Percentiles rank a stretch among this genome's conserved stretches.
Conservation (phyloP, 441 rosid species). For the Corymbia calophylla region DNA sequence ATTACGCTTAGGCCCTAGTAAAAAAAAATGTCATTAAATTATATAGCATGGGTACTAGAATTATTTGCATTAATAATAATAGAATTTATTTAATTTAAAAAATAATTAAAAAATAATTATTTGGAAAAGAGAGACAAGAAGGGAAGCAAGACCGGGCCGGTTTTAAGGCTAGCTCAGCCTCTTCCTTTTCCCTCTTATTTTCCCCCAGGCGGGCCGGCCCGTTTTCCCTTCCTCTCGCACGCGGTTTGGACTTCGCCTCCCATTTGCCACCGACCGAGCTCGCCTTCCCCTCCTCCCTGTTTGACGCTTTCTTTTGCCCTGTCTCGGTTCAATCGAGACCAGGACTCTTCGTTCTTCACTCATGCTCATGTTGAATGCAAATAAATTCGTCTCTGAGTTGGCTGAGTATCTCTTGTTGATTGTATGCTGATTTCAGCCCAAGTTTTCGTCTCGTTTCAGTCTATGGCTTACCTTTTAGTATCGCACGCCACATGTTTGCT, state of each 20-base stretch:
- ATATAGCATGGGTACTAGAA: neutral
- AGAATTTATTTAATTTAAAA: too few relatives aligned
- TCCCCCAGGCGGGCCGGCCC: fast-evolving
- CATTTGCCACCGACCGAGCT: too few relatives aligned
- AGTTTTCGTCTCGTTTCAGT: neutral
- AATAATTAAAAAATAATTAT: too few relatives aligned
- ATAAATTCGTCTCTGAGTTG: neutral
- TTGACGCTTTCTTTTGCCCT: neutral
- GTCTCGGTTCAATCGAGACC: neutral
- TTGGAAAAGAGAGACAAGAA: neutral
- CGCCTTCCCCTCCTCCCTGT: neutral
- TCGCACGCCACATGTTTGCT: neutral
- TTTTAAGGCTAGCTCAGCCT: neutral
- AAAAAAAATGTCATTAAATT: neutral
- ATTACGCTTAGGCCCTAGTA: fast-evolving
- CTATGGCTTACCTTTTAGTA: neutral
- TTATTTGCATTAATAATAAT: neutral
- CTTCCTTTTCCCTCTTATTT: neutral
- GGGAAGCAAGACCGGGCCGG: neutral
- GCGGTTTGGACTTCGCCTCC: too few relatives aligned
- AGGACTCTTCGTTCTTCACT: neutral
- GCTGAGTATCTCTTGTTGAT: neutral
- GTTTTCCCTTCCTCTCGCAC: too few relatives aligned
- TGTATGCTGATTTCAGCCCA: neutral
- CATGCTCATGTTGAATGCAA: neutral